A percentile compares a stretch with the other conserved stretches of the same genome.
These are phyloP conservation scores for Orbilia javanica DNA, from an alignment of 2,329 filamentous ascomycete genomes.

Conservation along the genomic window DNA sequence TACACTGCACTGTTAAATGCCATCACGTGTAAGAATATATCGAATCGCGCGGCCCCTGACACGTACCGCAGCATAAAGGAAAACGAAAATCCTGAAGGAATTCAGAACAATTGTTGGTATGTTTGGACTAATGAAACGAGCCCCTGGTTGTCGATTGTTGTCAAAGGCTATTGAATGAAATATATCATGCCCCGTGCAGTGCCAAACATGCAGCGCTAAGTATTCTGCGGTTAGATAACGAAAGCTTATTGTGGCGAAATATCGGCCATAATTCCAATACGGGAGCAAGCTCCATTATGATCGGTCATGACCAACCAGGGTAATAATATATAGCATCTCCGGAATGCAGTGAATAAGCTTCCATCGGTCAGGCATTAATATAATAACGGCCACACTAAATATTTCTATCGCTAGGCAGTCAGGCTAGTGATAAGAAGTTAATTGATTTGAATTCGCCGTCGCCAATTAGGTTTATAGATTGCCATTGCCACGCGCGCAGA, in stretches of 20 bases:
- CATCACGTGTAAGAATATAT: too few species aligned
- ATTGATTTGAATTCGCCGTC: not conserved
- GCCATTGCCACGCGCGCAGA: not conserved
- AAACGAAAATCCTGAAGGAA: conserved; percentile 39
- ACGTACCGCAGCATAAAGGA: too few species aligned
- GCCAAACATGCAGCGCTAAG: not conserved
- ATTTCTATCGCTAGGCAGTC: conserved; percentile 5
- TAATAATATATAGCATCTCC: too few species aligned
- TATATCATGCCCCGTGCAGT: not conserved
- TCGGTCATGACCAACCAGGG: too few species aligned
- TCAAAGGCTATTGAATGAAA: not conserved
- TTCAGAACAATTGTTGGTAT: conserved; percentile 52
- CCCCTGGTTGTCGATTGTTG: conserved; percentile 8
- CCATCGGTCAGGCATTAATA: too few species aligned
- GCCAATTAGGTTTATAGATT: not conserved
- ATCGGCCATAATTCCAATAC: not conserved
- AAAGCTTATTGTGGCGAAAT: conserved; percentile 34
- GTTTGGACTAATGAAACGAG: conserved; percentile 32
- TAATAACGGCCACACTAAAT: too few species aligned
- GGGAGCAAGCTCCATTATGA: not conserved
- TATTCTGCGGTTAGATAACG: conserved; percentile 6
- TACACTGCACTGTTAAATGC: too few species aligned
- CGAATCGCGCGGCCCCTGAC: too few species aligned
- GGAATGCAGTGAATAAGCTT: too few species aligned
- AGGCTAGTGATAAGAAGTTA: too few species aligned